Evolutionary conservation across 2,329 filamentous ascomycete genomes (phyloP), one percentile per base, ranked within the genome.

Genomic region (Ophiostoma piceae): DNA sequence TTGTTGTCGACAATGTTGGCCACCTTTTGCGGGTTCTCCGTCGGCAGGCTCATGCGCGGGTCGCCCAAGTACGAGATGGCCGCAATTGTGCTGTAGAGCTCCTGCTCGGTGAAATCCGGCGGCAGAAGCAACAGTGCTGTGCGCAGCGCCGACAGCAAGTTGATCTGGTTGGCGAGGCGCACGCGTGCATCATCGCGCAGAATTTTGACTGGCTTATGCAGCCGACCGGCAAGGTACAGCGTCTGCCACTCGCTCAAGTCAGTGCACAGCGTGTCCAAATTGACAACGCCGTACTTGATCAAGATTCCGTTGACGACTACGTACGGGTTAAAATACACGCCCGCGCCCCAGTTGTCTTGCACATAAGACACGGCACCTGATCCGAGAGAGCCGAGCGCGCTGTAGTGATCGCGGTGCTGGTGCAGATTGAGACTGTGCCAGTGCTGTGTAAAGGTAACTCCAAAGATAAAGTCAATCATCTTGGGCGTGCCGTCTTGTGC

Each of bases 391-490:
- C 91, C 92, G 26, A 99, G 82, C 12, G 86, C 89, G 1, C 94
- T 98, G 80, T 99, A 99, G 79, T 99, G 95, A 75, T 96, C 86
- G 8, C 92, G 90, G 77, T 99, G 91, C 78, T 97, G 90, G 73
- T 86, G 84, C 75, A 99, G 83, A 76, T 99, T 99, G 72, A 99
- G 84, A 43, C 91, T 94, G 80, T 99, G 95, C 92, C 94, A 99
- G 80, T 99, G 95, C 77, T 99, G 91, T 1, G 91, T 92, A 79
- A 96, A 92, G 0, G 92, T 92, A 12, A 98, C 94, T 35, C 94
- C 95, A 77, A 99, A 95, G 74, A 99, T 96, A 78, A 99, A 97
- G 80, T 99, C 95, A 73, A 99, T 96, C 89, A 98, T 96, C 82
- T 97, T 97, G 14, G 92, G 92, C 0, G 89, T 88, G 39, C 92